Conservation (phyloP, 495 filamentous ascomycete genomes). For the Cetradonia linearis region DNA sequence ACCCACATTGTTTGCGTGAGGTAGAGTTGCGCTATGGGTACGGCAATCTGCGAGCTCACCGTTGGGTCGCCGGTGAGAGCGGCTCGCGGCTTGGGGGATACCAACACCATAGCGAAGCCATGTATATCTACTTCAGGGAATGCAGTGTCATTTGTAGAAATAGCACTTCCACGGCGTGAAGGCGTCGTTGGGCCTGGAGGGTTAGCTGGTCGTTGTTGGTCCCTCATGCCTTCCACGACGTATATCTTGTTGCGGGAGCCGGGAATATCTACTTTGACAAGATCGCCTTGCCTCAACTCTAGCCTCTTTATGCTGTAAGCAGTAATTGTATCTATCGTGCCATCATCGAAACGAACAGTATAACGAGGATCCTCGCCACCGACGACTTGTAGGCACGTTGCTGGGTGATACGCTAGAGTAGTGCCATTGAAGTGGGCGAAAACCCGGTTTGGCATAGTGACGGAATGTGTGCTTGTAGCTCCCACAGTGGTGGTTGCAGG, state of each 20-base stretch:
- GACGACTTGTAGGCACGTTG: constrained; percentile 38
- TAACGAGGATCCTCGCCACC: constrained; percentile 35
- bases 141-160: constrained; percentile 28
- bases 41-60: constrained; percentile 28
- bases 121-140: constrained; percentile 38
- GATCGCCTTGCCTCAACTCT: constrained; percentile 40
- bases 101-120: constrained; percentile 35
- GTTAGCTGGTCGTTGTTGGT: constrained; percentile 24
- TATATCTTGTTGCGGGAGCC: constrained; percentile 39
- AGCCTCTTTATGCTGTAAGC: constrained; percentile 33
- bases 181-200: constrained; percentile 15
- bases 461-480: background rate
- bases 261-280: constrained; percentile 42
- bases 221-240: constrained; percentile 36
- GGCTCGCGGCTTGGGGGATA: constrained; percentile 40
- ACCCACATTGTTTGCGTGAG: constrained; percentile 43
- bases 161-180: constrained; percentile 14
- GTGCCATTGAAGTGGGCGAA: constrained; percentile 43
- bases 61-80: constrained; percentile 30
- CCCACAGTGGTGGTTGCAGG: background rate
- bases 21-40: constrained; percentile 40
- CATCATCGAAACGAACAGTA: constrained; percentile 41
- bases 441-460: constrained; percentile 38
- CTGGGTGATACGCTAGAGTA: constrained; percentile 42
- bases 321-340: constrained; percentile 32